Base-by-base conservation (phyloP, 768 basidiomycete genomes). In the Gelatoporia subvermispora region DNA sequence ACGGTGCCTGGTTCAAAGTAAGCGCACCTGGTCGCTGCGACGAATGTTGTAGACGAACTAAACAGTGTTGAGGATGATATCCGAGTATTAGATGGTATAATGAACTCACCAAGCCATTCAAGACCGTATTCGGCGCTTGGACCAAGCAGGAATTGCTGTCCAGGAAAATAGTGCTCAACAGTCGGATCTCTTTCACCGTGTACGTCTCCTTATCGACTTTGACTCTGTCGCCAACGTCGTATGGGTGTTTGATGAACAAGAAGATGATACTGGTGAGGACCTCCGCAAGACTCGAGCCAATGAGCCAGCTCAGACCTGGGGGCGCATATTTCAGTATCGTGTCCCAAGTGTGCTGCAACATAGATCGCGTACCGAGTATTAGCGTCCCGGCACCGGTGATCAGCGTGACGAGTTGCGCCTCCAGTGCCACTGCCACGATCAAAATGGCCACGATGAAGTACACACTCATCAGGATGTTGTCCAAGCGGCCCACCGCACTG, bases 251-350 rank as follows among this genome's bases (percentile, higher is more conserved):
- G 65, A 92, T 76, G 68, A 94, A 93, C 23, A 96, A 73, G 77
- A 96, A 94, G 60, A 94, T 92, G 64, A 93, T 89, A 49, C 85
- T 84, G 4, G 81, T 81, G 47, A 94, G 73, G 39, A 93, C 81
- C 65, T 93, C 89, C 53, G 88, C 79, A 51, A 88, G 73, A 46
- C 82, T 87, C 39, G 75, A 73, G 35, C 92, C 93, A 56, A 94
- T 90, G 47, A 93, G 79, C 90, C 90, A 93, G 53, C 85, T 87
- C 38, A 92, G 72, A 58, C 84, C 83, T 82, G 48, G n/a, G 28
- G 55, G 47, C 10, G 23, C 18, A 45, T 41, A 15, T 35, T 45
- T 24, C 8, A 43, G 23, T 9, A 24, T 8, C 15, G 8, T 9
- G n/a, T 7, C 8, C n/a, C 21, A 42, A 35, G 24, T 23, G 51